Percentiles rank a stretch among this genome's conserved stretches.
phyloP scores from a whole-genome alignment of 805 yeast species.

The Spathaspora girioi region DNA sequence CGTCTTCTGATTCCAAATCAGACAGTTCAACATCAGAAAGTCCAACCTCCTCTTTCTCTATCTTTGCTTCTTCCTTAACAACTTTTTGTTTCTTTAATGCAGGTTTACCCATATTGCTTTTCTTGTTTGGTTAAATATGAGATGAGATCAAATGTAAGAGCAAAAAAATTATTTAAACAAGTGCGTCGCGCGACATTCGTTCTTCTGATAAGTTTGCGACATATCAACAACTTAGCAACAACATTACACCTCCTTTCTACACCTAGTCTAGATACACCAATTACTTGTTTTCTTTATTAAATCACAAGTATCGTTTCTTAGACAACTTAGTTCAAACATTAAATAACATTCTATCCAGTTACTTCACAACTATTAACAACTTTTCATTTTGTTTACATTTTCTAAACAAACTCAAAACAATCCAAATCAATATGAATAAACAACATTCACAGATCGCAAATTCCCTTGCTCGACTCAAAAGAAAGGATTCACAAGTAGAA shows the following conservation, averaged over 20 bases:
- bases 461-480: background rate
- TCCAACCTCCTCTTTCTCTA: slow-evolving; percentile 13
- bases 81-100: slow-evolving; percentile 16
- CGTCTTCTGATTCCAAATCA: slow-evolving; percentile 20
- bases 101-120: slow-evolving; percentile 3
- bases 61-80: slow-evolving; percentile 13
- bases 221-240: background rate
- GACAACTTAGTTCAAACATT: background rate
- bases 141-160: background rate
- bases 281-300: background rate
- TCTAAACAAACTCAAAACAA: slow-evolving; percentile 1
- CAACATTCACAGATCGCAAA: background rate
- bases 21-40: slow-evolving; percentile 13
- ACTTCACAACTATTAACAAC: too few species aligned
- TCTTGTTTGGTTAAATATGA: background rate
- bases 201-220: background rate
- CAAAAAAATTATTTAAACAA: background rate
- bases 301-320: too few species aligned
- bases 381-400: slow-evolving; percentile 1
- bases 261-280: background rate
- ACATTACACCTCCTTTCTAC: background rate
- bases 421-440: background rate
- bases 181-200: background rate
- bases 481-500: background rate
- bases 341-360: too few species aligned